Conservation (phyloP, 495 filamentous ascomycete genomes). For the Neurospora sp. region DNA sequence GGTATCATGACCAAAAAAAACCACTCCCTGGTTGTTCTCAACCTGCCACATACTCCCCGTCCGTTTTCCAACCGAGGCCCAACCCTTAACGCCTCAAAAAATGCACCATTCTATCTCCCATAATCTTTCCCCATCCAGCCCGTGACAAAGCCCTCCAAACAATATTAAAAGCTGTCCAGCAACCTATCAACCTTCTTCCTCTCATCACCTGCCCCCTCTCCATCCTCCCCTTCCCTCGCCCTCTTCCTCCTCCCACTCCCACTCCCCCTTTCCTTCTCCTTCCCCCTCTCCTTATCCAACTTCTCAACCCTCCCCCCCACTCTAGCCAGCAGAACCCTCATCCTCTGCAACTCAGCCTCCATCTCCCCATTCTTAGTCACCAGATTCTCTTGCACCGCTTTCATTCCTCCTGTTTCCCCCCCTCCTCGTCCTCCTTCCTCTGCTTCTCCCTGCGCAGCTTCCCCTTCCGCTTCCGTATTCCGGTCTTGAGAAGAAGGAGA, state of each 20-base stretch:
- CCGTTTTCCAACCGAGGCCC: neutral
- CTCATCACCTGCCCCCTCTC: constrained; percentile 27
- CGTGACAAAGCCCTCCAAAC: neutral
- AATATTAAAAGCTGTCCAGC: constrained; percentile 24
- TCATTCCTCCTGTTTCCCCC: constrained; percentile 4
- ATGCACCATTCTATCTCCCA: neutral
- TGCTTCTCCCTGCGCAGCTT: constrained; percentile 9
- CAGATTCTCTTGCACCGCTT: constrained; percentile 66
- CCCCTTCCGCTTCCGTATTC: constrained; percentile 2
- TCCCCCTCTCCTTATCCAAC: constrained; percentile 15
- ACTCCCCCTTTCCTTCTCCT: constrained; percentile 3
- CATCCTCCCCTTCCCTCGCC: neutral
- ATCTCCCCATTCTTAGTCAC: constrained; percentile 65
- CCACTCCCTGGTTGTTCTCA: neutral
- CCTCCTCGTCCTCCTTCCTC: neutral
- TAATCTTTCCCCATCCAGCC: neutral
- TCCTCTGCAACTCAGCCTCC: constrained; percentile 61
- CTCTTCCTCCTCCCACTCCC: neutral
- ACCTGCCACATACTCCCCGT: neutral
- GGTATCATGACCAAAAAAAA: neutral
- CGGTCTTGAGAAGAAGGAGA: neutral
- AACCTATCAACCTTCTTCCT: constrained; percentile 30
- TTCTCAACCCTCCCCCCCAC: constrained; percentile 51
- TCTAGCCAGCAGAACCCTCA: constrained; percentile 63
- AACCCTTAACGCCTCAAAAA: neutral